Evolutionary conservation across 345 rosid genomes (phyloP), one percentile per base, ranked within the genome.

Genomic region (Dipteronia dyeriana): DNA sequence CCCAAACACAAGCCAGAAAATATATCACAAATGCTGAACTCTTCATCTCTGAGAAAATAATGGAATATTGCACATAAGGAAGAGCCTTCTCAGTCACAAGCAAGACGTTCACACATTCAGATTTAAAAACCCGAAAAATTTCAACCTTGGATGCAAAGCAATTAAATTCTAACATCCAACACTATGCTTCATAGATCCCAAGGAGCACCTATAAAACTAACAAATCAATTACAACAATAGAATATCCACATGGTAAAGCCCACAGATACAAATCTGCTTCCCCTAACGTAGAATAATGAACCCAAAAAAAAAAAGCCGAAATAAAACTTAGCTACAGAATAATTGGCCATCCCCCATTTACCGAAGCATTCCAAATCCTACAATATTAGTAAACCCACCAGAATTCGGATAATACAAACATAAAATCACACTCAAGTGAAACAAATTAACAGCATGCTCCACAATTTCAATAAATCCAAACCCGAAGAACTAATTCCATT

Each of bases 381-480:
- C 20, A 70, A 22, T 38, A 39, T 25, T 4, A 77, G 54, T 26
- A 64, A 79, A 71, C 75, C 71, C 66, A 63, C 61, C 70, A 34
- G 54, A 71, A 70, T 75, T 51, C 39, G 63, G 4, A 66, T 26
- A 54, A 57, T 22, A 73, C 17, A 59, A 39, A 71, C 13, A 57
- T 5, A 78, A 61, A 71, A 25, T 53, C 67, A 31, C 76, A 47
- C 34, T 71, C 71, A 49, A 71, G 26, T 41, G 9, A 54, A 38
- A 57, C 26, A 51, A 68, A 57, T 10, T 20, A 59, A 14, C 25
- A 19, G n/a, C 26, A 47, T 68, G 53, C 19, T 23, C 22, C 26
- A 26, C 5, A 78, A 71, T 47, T 78, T 25, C 75, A 43, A 3
- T 49, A 73, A 78, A 43, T 47, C 25, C 2, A 11, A 19, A 51